Base-by-base conservation (phyloP, 2,329 filamentous ascomycete genomes). In the Chalaropsis ovoidea region DNA sequence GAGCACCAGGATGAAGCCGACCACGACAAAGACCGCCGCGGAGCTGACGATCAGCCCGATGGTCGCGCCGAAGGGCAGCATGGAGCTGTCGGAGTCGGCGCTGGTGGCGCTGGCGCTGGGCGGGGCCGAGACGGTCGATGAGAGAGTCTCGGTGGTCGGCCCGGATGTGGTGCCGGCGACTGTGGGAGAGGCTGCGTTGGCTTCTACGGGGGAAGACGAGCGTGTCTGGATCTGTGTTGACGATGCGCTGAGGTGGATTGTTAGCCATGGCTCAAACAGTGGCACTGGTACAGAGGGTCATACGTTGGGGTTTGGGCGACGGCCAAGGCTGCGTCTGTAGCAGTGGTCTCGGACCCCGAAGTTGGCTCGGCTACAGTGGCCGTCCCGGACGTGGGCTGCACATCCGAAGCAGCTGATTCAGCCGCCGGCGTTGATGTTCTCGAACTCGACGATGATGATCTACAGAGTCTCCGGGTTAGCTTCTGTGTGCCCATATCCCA, bases 41-140 rank as follows among this genome's bases (percentile, higher is more conserved):
- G 61, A 63, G 31, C 67, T 65, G 31, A 67, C 45, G 5, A 62
- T 54, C 15, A 68, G 58, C 17, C 63, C 67, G 35, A 64, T 39
- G 13, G 64, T 65, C 11, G 65, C 61, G 42, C 65, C 63, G 24
- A 56, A 54, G 4, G 67, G 45, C n/a, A 68, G 65, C 15, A 63
- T 24, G 4, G 17, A 24, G 22, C 3, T 64, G 47, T 27, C 49
- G 1, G 62, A 49, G 22, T 31, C 7, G 8, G 58, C 60, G 7
- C 45, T 8, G n/a, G 62, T 66, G 5, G 61, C 52, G 15, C 22
- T n/a, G n/a, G 56, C 64, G 5, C 58, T 60, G 8, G 35, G 10
- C 19, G 22, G 19, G 31, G 19, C 43, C 27, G 61, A 39, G 19
- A 65, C 3, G 31, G 31, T 31, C 3, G 31, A 6, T 31, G 31